Base-by-base conservation (phyloP, 768 basidiomycete genomes). In the Paxillus rubicundulus region DNA sequence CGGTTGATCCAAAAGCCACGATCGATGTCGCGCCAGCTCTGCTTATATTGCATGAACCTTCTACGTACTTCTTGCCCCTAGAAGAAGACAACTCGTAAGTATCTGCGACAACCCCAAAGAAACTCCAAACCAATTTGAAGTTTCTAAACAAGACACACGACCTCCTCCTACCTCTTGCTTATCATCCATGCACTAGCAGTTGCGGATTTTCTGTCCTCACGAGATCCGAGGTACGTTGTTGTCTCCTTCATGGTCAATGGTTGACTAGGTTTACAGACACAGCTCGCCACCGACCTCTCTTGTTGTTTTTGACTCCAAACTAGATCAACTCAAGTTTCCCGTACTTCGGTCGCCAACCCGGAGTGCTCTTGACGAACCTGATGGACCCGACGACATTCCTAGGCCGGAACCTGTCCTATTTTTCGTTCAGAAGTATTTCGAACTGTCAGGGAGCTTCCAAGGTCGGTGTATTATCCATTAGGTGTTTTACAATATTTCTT, bases 11-110 rank as follows among this genome's bases (percentile, higher is more conserved):
- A 2, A 70, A 71, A 49, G 68, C 70, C 24, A 71, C 70, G 2
- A 63, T 78, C 14, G 68, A 70, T 10, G 58, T 61, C 33, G 57
- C 73, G 1, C 83, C 85, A 4, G 71, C 73, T 30, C 65, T 86
- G n/a, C 56, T 88, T 18, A 72, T 89, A 30, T 62, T 89, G 16
- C 76, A 79, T 45, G 86, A 87, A 54, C 74, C 76, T 0, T 87
- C 86, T 3, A 61, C 70, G 7, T 87, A 84, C 64, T 82, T 86
- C 52, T 45, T 66, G 30, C 45, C 58, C 12, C 60, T 57, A 40
- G 53, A 53, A 42, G 57, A 61, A 54, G 59, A 61, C 13, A 54
- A 59, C 27, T 51, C 59, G 63, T 67, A 53, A 63, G 61, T 59
- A 28, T 28, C 45, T 46, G 30, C 24, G 13, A 38, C 41, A 34